phyloP scores from a whole-genome alignment of 108 stramenopile species.

The Aurantiochytrium sp. region DNA sequence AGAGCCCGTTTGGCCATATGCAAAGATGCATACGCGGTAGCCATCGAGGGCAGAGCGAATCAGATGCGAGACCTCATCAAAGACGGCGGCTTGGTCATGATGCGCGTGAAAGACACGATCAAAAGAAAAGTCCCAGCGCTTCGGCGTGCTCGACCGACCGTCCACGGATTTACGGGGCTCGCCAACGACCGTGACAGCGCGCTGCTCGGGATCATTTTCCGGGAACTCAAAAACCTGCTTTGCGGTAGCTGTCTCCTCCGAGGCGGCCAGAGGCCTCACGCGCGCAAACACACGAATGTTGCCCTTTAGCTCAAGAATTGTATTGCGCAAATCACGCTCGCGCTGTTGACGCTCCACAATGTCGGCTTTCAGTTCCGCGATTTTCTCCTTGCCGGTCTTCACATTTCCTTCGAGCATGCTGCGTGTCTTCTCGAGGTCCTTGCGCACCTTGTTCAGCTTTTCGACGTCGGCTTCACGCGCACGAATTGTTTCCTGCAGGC shows the following conservation, averaged over 20 bases:
- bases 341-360: background rate
- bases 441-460: background rate
- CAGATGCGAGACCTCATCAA: conserved; percentile 48
- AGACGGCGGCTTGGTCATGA: conserved; percentile 14
- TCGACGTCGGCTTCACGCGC: background rate
- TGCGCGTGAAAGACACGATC: conserved; percentile 23
- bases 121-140: background rate
- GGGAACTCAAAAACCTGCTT: background rate
- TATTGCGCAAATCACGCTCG: conserved; percentile 20
- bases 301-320: conserved; percentile 46
- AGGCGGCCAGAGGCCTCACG: conserved; percentile 35
- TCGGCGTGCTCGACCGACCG: background rate
- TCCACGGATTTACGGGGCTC: background rate
- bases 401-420: background rate
- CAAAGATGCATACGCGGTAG: conserved; percentile 97
- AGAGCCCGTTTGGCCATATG: conserved; percentile 82
- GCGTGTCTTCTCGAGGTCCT: background rate
- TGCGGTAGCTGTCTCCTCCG: background rate
- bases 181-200: background rate
- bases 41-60: conserved; percentile 90
- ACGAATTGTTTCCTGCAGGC: background rate
- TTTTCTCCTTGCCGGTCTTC: background rate
- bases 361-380: background rate
- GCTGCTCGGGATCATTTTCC: background rate
- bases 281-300: conserved; percentile 58